Conservation (phyloP, 345 rosid genomes). For the Bruguiera gymnorhiza region DNA sequence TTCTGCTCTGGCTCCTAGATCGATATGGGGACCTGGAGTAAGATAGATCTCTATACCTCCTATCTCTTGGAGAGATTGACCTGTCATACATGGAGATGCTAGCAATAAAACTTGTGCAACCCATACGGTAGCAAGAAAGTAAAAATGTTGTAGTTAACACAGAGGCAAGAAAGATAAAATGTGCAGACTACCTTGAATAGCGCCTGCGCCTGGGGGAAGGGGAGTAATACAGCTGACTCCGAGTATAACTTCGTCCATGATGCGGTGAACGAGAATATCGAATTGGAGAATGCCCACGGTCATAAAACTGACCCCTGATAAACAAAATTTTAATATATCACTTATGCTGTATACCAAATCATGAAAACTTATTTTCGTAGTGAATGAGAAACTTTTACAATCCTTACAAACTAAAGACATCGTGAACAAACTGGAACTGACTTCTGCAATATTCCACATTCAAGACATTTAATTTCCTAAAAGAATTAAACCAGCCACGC, state of each 20-base stretch:
- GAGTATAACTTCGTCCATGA: constrained; percentile 50
- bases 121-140: background rate
- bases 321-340: background rate
- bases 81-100: constrained; percentile 18
- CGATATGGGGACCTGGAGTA: constrained; percentile 51
- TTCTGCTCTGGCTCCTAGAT: constrained; percentile 45
- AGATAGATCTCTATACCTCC: constrained; percentile 47
- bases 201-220: constrained; percentile 56
- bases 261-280: constrained; percentile 53
- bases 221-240: constrained; percentile 44
- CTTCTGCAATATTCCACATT: too few species aligned
- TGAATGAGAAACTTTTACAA: background rate
- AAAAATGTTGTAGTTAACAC: background rate
- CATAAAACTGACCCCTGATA: constrained; percentile 42
- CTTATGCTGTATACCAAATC: background rate
- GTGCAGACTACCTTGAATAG: constrained; percentile 41
- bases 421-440: too few species aligned
- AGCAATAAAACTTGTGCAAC: background rate
- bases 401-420: background rate
- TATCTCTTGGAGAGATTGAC: constrained; percentile 61
- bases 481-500: too few species aligned
- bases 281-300: constrained; percentile 51
- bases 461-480: too few species aligned
- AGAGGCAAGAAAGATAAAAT: background rate
- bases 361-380: background rate